Conservation (phyloP, 148 eudicot genomes). For the Salicornia ramosissima region DNA sequence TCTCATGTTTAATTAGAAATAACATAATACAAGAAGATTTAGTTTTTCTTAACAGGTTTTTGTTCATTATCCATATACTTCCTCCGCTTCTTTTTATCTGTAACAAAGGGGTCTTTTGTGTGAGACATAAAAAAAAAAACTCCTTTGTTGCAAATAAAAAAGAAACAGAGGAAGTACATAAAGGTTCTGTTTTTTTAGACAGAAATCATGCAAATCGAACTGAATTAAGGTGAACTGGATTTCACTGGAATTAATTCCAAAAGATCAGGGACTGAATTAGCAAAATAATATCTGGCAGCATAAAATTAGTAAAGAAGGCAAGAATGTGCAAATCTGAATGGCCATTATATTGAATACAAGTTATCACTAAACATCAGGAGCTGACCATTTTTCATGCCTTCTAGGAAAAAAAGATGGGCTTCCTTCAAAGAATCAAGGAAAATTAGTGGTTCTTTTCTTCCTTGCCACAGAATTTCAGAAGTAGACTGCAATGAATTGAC, state of each 20-base stretch:
- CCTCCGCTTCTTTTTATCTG: no score
- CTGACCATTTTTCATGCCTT: conserved; percentile 81
- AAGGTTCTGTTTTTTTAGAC: no score
- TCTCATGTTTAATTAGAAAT: neutral
- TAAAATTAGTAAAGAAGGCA: neutral
- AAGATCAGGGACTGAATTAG: no score
- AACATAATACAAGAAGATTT: neutral
- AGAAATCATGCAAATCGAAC: no score
- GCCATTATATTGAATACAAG: neutral
- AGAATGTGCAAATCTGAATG: no score
- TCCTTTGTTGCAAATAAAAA: no score
- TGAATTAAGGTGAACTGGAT: no score
- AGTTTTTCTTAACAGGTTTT: neutral
- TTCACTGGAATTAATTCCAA: no score
- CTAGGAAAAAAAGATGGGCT: conserved; percentile 58
- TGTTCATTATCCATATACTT: neutral
- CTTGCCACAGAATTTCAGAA: conserved; percentile 73
- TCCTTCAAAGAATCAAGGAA: conserved; percentile 68
- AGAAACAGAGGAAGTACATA: no score
- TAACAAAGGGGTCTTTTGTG: no score
- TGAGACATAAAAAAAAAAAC: no score
- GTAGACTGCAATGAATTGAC: conserved; percentile 39
- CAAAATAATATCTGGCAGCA: no score
- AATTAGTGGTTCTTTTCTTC: conserved; percentile 48
- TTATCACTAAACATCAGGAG: conserved; percentile 8